Percentiles rank a stretch among this genome's conserved stretches.
Evolutionary conservation across 148 eudicot species (phyloP).

Genomic region (Amaranthus hypochondriacus): DNA sequence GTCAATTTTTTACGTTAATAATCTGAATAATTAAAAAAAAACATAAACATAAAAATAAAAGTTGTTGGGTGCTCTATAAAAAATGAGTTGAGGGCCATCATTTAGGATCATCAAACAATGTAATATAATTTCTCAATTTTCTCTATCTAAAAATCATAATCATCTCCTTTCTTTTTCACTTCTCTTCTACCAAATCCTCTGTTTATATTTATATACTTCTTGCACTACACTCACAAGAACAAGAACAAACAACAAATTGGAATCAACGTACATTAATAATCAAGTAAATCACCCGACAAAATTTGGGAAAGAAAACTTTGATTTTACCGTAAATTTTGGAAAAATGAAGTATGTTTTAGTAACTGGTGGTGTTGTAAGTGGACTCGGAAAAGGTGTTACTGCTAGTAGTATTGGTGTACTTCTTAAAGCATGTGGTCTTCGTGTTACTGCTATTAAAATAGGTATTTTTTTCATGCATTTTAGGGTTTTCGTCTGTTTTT

Average conservation of each 20-base stretch:
- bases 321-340: neutral
- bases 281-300: neutral
- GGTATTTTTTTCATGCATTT: constrained; percentile 29
- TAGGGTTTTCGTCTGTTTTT: too few species aligned
- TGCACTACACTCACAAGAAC: neutral
- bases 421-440: constrained; percentile 79
- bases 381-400: constrained; percentile 85
- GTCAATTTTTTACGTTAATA: too few species aligned
- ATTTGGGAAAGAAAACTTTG: neutral
- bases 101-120: neutral
- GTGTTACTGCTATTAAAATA: constrained; percentile 85
- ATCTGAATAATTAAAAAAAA: neutral
- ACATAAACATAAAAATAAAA: neutral
- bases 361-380: constrained; percentile 92
- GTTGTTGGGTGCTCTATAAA: neutral
- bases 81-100: constrained; percentile 6
- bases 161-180: too few species aligned
- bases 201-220: neutral
- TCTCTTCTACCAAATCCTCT: neutral
- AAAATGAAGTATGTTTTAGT: constrained; percentile 87
- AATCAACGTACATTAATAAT: constrained; percentile 1
- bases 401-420: constrained; percentile 92
- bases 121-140: neutral
- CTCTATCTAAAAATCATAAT: neutral
- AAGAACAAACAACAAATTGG: neutral